phyloP scores from a whole-genome alignment of 148 eudicot species.

The Dianthus caryophyllus region DNA sequence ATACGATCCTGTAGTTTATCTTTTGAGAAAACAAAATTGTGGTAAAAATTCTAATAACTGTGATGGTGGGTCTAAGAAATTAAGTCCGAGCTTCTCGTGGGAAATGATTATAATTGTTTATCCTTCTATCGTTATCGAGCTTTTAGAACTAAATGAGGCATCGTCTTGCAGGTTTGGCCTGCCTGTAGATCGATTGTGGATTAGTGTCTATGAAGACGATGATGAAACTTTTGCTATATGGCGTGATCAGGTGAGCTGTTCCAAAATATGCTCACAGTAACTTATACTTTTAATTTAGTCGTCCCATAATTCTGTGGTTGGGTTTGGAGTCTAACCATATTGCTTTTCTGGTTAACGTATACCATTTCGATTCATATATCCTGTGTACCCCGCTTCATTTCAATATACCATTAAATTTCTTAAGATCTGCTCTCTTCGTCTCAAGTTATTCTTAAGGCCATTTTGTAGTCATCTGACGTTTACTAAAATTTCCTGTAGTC shows the following conservation, averaged over 20 bases:
- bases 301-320: too few relatives aligned
- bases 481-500: too few relatives aligned
- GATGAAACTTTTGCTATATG: conserved; percentile 85
- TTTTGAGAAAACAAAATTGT: not conserved
- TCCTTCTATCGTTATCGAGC: not conserved
- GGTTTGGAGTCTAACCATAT: not conserved
- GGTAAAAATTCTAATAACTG: not conserved
- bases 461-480: too few relatives aligned
- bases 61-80: not conserved
- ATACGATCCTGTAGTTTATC: too few relatives aligned
- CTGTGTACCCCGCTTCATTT: not conserved
- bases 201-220: conserved; percentile 89
- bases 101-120: not conserved
- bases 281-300: not conserved
- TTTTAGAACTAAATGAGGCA: conserved; percentile 10
- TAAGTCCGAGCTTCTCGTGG: not conserved
- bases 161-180: conserved; percentile 57
- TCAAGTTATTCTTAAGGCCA: too few relatives aligned
- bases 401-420: not conserved
- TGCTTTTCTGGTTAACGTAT: not conserved
- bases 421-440: too few relatives aligned
- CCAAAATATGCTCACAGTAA: not conserved
- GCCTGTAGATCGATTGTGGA: conserved; percentile 72
- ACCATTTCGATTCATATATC: conserved; percentile 7
- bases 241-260: conserved; percentile 66